Evolutionary conservation across 2,329 filamentous ascomycete genomes (phyloP).

Genomic region (Colletotrichum sp.): DNA sequence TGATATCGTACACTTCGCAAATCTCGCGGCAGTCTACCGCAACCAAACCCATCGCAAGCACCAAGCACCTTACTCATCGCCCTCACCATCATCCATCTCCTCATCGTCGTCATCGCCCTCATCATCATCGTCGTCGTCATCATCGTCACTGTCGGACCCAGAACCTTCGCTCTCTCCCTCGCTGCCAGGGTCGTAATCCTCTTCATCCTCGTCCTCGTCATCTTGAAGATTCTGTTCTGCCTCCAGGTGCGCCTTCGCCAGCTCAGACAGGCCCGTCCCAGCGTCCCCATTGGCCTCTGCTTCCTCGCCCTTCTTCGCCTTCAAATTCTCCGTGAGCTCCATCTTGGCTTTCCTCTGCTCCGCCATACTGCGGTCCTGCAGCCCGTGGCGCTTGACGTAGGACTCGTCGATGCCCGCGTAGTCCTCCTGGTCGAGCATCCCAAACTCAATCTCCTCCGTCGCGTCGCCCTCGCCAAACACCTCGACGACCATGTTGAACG

Average conservation of each 20-base stretch:
- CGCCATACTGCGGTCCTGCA: constrained; percentile 73
- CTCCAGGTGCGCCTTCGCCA: constrained; percentile 55
- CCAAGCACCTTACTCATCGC: not conserved
- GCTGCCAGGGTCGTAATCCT: constrained; percentile 69
- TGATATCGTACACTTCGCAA: not conserved
- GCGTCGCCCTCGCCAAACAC: constrained; percentile 54
- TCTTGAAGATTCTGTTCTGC: constrained; percentile 60
- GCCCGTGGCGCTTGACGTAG: constrained; percentile 65
- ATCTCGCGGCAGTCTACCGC: not conserved
- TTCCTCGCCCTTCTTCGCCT: constrained; percentile 47
- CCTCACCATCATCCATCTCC: constrained; percentile 8
- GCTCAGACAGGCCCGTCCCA: constrained; percentile 49
- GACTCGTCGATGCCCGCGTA: constrained; percentile 65
- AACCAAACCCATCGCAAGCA: not conserved
- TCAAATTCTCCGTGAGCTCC: constrained; percentile 63
- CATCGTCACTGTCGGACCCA: constrained; percentile 56
- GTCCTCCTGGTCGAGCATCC: constrained; percentile 73
- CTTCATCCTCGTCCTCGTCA: constrained; percentile 68
- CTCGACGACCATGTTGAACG: constrained; percentile 71
- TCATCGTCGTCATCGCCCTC: constrained; percentile 37
- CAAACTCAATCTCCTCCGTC: constrained; percentile 69
- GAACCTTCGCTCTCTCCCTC: constrained; percentile 65
- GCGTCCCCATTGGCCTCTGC: constrained; percentile 35
- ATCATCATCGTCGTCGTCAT: constrained; percentile 43
- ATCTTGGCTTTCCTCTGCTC: constrained; percentile 70